Percentiles rank a stretch among this genome's conserved stretches.
phyloP scores from a whole-genome alignment of 1,284 basidiomycete species.

The Papiliotrema laurentii region DNA sequence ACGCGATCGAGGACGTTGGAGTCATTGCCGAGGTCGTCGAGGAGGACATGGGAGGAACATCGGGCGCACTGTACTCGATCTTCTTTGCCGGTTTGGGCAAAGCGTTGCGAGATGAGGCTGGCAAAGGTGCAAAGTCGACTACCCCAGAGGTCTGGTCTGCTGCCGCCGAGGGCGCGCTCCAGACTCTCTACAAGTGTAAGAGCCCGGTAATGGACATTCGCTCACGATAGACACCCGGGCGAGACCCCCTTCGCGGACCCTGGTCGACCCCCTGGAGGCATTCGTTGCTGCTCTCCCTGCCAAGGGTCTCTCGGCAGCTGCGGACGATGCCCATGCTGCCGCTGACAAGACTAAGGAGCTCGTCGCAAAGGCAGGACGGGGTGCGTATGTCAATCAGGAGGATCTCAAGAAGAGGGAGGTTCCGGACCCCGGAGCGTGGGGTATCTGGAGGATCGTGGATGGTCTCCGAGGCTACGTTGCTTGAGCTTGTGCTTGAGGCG shows the following conservation, averaged over 20 bases:
- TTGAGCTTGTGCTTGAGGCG: background rate
- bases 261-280: constrained; percentile 84
- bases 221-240: constrained; percentile 64
- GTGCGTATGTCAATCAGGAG: constrained; percentile 77
- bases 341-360: constrained; percentile 67
- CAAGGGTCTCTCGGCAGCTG: constrained; percentile 55
- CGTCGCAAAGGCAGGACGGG: constrained; percentile 81
- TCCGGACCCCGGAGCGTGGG: constrained; percentile 87
- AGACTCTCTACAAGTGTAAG: constrained; percentile 65
- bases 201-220: background rate
- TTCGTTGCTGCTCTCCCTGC: constrained; percentile 60
- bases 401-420: constrained; percentile 64
- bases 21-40: constrained; percentile 63
- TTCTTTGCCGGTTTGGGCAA: constrained; percentile 70
- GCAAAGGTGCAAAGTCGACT: constrained; percentile 17
- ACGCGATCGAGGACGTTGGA: constrained; percentile 63
- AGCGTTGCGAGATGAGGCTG: constrained; percentile 22
- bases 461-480: constrained; percentile 31
- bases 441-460: constrained; percentile 53
- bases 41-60: constrained; percentile 87
- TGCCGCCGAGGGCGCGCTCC: constrained; percentile 61
- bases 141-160: constrained; percentile 60
- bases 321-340: constrained; percentile 61
- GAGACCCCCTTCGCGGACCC: constrained; percentile 80
- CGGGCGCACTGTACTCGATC: constrained; percentile 89